These are phyloP conservation scores for Hsuehochloa calcarea DNA, from an alignment of 176 grass and related monocot genomes.

Conservation along the genomic window DNA sequence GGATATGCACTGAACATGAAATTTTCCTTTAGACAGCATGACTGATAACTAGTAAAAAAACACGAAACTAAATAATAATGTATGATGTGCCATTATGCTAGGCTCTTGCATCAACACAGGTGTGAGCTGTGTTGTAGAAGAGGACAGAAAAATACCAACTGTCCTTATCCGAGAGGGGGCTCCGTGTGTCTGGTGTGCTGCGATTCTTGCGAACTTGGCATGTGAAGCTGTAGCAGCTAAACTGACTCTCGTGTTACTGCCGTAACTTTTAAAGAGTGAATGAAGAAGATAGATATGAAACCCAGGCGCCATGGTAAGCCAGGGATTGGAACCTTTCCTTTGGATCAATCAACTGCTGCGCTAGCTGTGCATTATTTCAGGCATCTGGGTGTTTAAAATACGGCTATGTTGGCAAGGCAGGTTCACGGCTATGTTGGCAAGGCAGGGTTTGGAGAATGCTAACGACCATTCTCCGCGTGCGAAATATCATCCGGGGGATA, in stretches of 20 bases:
- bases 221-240: slow-evolving; percentile 23
- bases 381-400: too few species aligned
- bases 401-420: neutral
- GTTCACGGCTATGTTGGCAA: too few species aligned
- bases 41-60: neutral
- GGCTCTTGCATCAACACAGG: neutral
- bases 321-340: neutral
- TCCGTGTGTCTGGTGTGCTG: slow-evolving; percentile 38
- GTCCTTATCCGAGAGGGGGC: neutral
- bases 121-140: slow-evolving; percentile 19
- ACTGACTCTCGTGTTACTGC: neutral
- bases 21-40: neutral
- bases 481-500: too few species aligned
- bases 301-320: neutral
- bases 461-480: too few species aligned
- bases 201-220: slow-evolving; percentile 12
- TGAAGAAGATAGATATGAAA: neutral
- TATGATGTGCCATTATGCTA: neutral
- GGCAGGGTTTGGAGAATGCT: too few species aligned
- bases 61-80: neutral
- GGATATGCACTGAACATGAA: neutral
- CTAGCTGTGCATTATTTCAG: neutral
- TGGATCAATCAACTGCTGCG: neutral
- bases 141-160: slow-evolving; percentile 15
- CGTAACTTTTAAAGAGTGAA: slow-evolving; percentile 14